Evolutionary conservation across 2,329 filamentous ascomycete genomes (phyloP).

Genomic region (Cadophora sp.): DNA sequence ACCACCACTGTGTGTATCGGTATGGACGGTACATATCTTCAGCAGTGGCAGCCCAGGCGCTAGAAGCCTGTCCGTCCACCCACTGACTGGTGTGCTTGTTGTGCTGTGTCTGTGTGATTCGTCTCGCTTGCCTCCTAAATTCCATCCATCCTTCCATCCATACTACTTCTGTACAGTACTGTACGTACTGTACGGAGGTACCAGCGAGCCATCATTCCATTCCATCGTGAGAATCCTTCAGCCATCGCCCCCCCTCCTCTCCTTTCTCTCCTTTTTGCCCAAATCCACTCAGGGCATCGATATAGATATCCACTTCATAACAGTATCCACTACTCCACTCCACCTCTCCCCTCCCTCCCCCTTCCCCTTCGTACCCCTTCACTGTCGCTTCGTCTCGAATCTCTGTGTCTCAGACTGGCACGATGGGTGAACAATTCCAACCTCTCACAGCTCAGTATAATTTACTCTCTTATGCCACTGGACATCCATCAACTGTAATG

Average conservation of each 20-base stretch:
- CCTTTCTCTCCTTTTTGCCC: neutral
- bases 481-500: neutral
- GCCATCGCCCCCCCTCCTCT: too few relatives aligned
- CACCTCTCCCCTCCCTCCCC: neutral
- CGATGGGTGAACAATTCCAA: neutral
- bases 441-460: neutral
- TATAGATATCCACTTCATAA: neutral
- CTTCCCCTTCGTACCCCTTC: neutral
- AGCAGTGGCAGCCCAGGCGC: neutral
- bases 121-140: neutral
- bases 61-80: too few relatives aligned
- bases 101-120: too few relatives aligned
- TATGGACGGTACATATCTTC: too few relatives aligned
- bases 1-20: too few relatives aligned
- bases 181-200: too few relatives aligned
- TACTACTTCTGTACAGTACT: too few relatives aligned
- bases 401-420: conserved; percentile 2
- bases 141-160: too few relatives aligned
- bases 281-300: neutral
- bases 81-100: too few relatives aligned
- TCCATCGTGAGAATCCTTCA: too few relatives aligned
- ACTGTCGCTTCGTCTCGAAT: neutral
- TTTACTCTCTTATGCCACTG: neutral
- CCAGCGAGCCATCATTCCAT: too few relatives aligned
- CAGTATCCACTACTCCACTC: neutral